These are phyloP conservation scores for Aspergillus diversus DNA, from an alignment of 495 filamentous ascomycete genomes.

Conservation along the genomic window DNA sequence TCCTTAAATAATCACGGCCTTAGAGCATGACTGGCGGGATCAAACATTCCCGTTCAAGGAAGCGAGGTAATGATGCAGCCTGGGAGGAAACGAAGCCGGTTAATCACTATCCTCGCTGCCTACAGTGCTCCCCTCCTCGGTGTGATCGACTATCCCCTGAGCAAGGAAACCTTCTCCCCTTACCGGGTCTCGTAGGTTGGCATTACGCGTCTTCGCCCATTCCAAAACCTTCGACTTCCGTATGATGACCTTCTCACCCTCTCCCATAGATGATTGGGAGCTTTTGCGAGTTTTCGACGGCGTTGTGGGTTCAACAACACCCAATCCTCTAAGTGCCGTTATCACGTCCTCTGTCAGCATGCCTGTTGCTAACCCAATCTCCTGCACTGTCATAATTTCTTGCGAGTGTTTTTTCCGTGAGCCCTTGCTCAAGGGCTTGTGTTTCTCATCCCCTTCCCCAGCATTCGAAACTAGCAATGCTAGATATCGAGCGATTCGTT, in stretches of 20 bases:
- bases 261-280: slow-evolving; percentile 31
- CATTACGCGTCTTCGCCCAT: slow-evolving; percentile 44
- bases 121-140: slow-evolving; percentile 14
- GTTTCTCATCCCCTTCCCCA: slow-evolving; percentile 35
- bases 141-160: slow-evolving; percentile 30
- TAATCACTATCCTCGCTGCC: slow-evolving; percentile 21
- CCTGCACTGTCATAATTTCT: slow-evolving; percentile 54
- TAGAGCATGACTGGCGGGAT: not conserved
- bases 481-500: slow-evolving; percentile 69
- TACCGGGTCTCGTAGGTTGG: slow-evolving; percentile 51
- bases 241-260: slow-evolving; percentile 42
- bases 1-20: not conserved
- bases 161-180: slow-evolving; percentile 52
- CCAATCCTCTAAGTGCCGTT: slow-evolving; percentile 76
- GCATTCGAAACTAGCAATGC: slow-evolving; percentile 43
- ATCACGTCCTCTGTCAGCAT: slow-evolving; percentile 84
- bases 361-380: slow-evolving; percentile 69
- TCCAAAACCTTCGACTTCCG: slow-evolving; percentile 51
- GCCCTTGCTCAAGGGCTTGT: slow-evolving; percentile 24
- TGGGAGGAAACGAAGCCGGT: not conserved
- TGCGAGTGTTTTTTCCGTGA: slow-evolving; percentile 40
- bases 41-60: not conserved
- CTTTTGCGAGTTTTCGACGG: slow-evolving; percentile 47
- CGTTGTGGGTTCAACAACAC: slow-evolving; percentile 63
- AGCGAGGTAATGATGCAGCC: slow-evolving; percentile 1